Conservation (phyloP, 148 eudicot species). For the Vaccinium myrtillus region DNA sequence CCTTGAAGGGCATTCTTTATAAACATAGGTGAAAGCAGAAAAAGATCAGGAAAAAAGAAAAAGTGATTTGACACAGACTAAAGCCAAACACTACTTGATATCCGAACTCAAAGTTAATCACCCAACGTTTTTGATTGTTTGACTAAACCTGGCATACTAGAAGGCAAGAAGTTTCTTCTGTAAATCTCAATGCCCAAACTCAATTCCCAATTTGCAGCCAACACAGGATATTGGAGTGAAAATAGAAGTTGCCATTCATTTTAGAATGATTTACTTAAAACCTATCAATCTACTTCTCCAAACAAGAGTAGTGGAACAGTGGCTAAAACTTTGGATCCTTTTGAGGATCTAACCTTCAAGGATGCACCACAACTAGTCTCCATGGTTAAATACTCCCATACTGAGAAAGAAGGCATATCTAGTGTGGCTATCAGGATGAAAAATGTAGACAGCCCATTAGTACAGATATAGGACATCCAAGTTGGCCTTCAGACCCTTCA, state of each 20-base stretch:
- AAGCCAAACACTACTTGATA: not conserved
- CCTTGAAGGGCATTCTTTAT: not conserved
- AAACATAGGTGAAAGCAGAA: not conserved
- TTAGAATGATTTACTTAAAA: not conserved
- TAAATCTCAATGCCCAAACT: not conserved
- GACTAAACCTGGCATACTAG: not conserved
- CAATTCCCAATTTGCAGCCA: not conserved
- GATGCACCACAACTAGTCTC: not conserved
- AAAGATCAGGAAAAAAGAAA: not conserved
- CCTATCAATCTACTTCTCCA: not conserved
- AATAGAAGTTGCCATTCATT: not conserved
- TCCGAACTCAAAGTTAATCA: not conserved
- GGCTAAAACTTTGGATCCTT: not conserved
- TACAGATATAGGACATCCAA: not conserved
- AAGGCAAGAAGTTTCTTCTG: not conserved
- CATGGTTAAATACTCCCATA: not conserved
- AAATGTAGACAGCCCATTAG: not conserved
- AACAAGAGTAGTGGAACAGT: no score
- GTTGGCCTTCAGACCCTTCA: not conserved
- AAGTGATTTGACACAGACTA: not conserved
- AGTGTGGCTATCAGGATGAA: not conserved
- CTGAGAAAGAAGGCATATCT: not conserved
- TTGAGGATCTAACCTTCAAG: not conserved
- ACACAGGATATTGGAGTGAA: not conserved
- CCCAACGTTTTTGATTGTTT: not conserved